Base-by-base conservation (phyloP, 768 basidiomycete species). In the Lentinula lateritia region DNA sequence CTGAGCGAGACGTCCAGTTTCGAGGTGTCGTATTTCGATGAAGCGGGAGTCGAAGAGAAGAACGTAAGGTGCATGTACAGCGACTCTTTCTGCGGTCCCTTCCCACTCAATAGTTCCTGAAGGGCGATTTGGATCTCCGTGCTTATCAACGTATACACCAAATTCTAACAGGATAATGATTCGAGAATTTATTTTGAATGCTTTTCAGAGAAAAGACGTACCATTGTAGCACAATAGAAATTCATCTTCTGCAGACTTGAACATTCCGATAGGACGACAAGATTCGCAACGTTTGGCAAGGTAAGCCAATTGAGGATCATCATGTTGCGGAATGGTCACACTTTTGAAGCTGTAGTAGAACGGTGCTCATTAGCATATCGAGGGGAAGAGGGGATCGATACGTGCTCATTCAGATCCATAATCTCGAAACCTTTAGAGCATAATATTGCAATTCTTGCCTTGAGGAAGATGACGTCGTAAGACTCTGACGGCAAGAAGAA, bases 351-450 rank as follows among this genome's bases (percentile, higher is more conserved):
- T 93, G 65, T 18, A 23, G 23, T 20, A 9, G 3, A 12, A 48
- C 23, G 46, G 6, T 23, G 9, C 0, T 83, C 23, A 36, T 18
- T 18, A 42, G 32, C 10, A 12, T 80, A 61, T 87, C 88, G 28
- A 89, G 78, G 83, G 71, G 85, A 86, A 34, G 45, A 50, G n/a
- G 15, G 9, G 34, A 54, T 50, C 15, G 46, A 7, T 23, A 72
- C 91, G 38, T 76, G 95, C 92, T 96, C 93, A n/a, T 87, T 85
- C 43, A 98, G 81, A 67, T 98, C 93, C 91, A 99, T 97, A 68
- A 98, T 96, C 73, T 98, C 95, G 68, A 98, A 98, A 41, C 95
- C 95, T 70, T 92, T 92, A 0, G 91, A 87, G 66, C 95, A 96
- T 36, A 98, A 82, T 60, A 99, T 91, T 3, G 92, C 95, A 64